Evolutionary conservation across 148 eudicot genomes (phyloP).

Genomic region (Camellia lanceoleosa): DNA sequence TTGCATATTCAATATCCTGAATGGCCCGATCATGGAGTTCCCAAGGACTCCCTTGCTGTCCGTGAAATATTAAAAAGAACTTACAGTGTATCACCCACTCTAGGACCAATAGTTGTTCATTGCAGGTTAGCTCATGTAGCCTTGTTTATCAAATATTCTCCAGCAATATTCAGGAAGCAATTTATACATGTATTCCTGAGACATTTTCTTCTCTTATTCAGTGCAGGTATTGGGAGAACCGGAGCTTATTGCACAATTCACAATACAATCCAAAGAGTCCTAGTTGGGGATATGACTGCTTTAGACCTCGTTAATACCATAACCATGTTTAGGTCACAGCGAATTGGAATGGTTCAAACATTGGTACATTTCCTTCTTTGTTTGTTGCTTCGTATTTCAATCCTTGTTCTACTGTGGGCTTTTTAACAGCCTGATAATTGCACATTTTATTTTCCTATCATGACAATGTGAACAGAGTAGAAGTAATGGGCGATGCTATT

Average conservation of each 20-base stretch:
- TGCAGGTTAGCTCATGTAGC: conserved; percentile 62
- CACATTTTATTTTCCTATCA: not conserved
- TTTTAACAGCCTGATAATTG: not conserved
- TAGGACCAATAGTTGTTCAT: conserved; percentile 88
- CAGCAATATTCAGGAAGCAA: not conserved
- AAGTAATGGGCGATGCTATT: not conserved
- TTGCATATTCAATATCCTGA: conserved; percentile 92
- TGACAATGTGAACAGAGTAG: not conserved
- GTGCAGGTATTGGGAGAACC: conserved; percentile 99
- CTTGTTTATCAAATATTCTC: not conserved
- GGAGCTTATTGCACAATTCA: conserved; percentile 90
- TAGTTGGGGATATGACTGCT: conserved; percentile 80
- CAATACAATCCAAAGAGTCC: conserved; percentile 73
- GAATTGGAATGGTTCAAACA: conserved; percentile 97
- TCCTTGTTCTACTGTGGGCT: not conserved
- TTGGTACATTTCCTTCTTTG: conserved; percentile 41
- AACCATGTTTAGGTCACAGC: conserved; percentile 70
- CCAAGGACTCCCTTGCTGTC: conserved; percentile 69
- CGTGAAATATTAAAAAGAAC: conserved; percentile 75
- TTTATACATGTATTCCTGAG: conserved; percentile 14
- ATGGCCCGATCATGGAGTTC: conserved; percentile 99
- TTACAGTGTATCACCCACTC: conserved; percentile 46
- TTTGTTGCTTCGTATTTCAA: conserved; percentile 6
- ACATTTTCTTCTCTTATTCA: conserved; percentile 31
- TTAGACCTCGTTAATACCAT: conserved; percentile 70